A percentile compares a stretch with the other conserved stretches of the same genome.
phyloP scores from a whole-genome alignment of 2,329 filamentous ascomycete genomes.

The Fusarium albidum region DNA sequence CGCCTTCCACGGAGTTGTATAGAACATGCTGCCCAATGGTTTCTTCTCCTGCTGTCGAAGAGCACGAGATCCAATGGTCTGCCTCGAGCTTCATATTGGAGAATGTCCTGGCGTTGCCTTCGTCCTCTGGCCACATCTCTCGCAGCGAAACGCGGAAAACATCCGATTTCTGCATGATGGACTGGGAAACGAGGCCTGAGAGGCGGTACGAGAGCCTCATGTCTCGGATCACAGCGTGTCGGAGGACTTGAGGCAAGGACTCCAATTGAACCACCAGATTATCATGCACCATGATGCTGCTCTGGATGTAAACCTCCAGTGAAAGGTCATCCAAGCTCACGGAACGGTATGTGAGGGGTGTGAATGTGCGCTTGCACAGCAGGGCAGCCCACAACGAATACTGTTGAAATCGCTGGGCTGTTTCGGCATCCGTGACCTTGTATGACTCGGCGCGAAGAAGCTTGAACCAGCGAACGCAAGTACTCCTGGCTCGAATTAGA shows the following conservation, averaged over 20 bases:
- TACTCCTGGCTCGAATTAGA: constrained; percentile 29
- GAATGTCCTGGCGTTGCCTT: constrained; percentile 21
- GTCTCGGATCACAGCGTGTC: constrained; percentile 32
- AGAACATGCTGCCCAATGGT: constrained; percentile 31
- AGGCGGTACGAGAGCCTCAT: constrained; percentile 34
- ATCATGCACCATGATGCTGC: constrained; percentile 36
- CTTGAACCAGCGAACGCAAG: constrained; percentile 59
- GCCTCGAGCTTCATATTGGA: background rate
- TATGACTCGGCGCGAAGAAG: constrained; percentile 56
- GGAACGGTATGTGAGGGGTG: constrained; percentile 6
- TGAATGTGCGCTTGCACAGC: constrained; percentile 56
- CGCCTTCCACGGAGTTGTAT: constrained; percentile 43
- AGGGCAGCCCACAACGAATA: constrained; percentile 65
- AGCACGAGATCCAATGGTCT: constrained; percentile 28
- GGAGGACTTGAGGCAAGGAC: constrained; percentile 23
- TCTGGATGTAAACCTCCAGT: constrained; percentile 33
- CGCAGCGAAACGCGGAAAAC: constrained; percentile 26
- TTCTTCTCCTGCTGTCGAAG: constrained; percentile 11
- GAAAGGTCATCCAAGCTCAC: constrained; percentile 14
- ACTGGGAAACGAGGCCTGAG: constrained; percentile 6
- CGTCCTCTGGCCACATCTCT: constrained; percentile 34
- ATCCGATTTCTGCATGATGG: constrained; percentile 20
- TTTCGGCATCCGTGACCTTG: constrained; percentile 47
- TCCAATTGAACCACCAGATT: constrained; percentile 37
- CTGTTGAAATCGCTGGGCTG: constrained; percentile 43